Evolutionary conservation across 1,284 basidiomycete species (phyloP).

Genomic region (Cutaneotrichosporon dermatis): DNA sequence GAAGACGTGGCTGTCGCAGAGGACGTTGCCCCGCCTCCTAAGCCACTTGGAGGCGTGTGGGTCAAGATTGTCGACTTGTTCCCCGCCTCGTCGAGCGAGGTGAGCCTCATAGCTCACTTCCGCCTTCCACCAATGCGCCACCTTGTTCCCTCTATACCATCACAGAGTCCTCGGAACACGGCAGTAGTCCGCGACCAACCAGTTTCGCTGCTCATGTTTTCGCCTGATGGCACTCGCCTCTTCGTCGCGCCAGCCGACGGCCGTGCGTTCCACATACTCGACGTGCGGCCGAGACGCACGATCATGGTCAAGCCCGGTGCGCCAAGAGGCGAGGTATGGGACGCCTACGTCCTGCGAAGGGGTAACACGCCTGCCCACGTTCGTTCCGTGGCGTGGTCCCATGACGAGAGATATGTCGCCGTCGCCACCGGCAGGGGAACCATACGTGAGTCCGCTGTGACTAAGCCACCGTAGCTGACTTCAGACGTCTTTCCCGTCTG

Average conservation of each 20-base stretch:
- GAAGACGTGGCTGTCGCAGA: neutral
- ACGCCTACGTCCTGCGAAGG: conserved; percentile 64
- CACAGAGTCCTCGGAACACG: neutral
- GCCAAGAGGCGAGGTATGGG: conserved; percentile 52
- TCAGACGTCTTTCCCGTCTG: conserved; percentile 71
- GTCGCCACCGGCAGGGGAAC: conserved; percentile 57
- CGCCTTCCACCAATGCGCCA: conserved; percentile 29
- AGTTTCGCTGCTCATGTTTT: conserved; percentile 58
- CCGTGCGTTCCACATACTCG: conserved; percentile 58
- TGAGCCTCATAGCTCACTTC: conserved; percentile 38
- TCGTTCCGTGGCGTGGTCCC: conserved; percentile 54
- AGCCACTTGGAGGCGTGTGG: conserved; percentile 28
- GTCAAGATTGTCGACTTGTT: conserved; percentile 44
- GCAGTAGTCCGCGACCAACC: conserved; percentile 44
- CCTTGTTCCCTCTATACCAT: conserved; percentile 8
- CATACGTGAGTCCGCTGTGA: conserved; percentile 41
- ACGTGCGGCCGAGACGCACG: conserved; percentile 40
- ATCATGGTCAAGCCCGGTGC: neutral
- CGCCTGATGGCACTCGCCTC: conserved; percentile 59
- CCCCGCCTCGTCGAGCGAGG: conserved; percentile 25
- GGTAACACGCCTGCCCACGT: conserved; percentile 67
- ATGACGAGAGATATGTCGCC: conserved; percentile 66
- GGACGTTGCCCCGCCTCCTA: neutral
- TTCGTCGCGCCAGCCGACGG: conserved; percentile 61
- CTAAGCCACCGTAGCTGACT: conserved; percentile 26